Base-by-base conservation (phyloP, 768 basidiomycete species). In the Xerocomellus dryophilus region DNA sequence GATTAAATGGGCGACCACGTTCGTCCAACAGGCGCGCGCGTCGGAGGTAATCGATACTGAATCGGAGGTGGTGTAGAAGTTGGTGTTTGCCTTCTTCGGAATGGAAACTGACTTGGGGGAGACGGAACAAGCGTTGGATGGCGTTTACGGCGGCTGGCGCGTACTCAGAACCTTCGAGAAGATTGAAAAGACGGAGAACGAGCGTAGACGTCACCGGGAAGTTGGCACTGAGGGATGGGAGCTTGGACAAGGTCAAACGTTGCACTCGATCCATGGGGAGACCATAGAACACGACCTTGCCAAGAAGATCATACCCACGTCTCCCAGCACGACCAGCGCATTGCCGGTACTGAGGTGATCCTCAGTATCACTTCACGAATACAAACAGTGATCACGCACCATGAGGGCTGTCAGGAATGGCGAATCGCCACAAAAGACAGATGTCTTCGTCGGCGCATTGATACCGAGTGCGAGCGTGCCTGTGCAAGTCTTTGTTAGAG, bases 271-370 rank as follows among this genome's bases (percentile, higher is more conserved):
- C 80, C 63, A 84, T 75, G 4, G 84, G 69, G 7, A 89, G 64
- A 21, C 85, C 86, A 61, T 85, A 87, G 71, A 90, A 89, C 2
- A 89, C 74, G 36, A 88, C 86, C 48, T 84, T 85, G 7, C 87
- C 86, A 0, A 84, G 73, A 7, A 84, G 75, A 61, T 88, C 86
- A 54, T 77, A 87, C 2, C 86, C 87, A 61, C 87, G 78, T 40
- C 87, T 79, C 53, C 87, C 86, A 38, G 86, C 86, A 65, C 86
- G 78, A 51, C 87, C 87, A 42, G 84, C 79, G 54, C 85, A 86
- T 75, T 88, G 86, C 11, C 87, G 82, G 64, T 84, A 88, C 83
- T 85, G 59, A 31, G 11, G 11, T 0, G 6, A 32, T 32, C 27
- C 32, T 56, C 56, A 59, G 50, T 49, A 36, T 25, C 7, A 12